Evolutionary conservation across 169 alveolate species (phyloP), one percentile per base, ranked within the genome.

Genomic region (Cardiosporidium cionae): DNA sequence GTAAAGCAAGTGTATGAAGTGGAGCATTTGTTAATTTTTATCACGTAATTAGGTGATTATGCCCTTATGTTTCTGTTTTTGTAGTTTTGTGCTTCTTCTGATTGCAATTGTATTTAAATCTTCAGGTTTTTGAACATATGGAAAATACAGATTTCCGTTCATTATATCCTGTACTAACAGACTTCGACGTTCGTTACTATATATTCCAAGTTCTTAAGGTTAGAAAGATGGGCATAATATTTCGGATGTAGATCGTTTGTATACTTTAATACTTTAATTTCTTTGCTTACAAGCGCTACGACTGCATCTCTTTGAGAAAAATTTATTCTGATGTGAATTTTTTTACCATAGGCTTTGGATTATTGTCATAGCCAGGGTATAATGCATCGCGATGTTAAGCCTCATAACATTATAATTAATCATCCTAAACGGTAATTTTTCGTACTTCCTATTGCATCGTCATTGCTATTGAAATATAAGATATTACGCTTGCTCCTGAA

Each of bases 351-450:
- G 91, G 99, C 99, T 7, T 86, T 98, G 63, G 99, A 98, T 86
- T 97, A 87, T 86, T 93, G 98, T 69, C 99, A 98, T 86, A 93
- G 98, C 53, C 96, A 96, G 78, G 99, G 99, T 32, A 97, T 98
- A 70, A 95, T 97, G 96, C 99, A 98, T 82, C 83, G 98, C 68
- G 98, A 94, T 75, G 94, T 94, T 66, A 94, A 94, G 78, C 98
- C 98, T 71, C 98, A 96, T 77, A 97, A 97, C 87, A 94, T 96
- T 33, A 94, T 96, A 92, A 93, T 96, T 36, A 98, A 96, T 85
- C 98, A 92, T 68, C 90, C 85, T 65, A 81, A 70, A 62, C 62
- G 76, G 81, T 67, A 80, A 68, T 58, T 7, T 63, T 9, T n/a
- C 16, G 52, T 9, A 63, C 9, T 67, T 16, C 69, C 29, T 9